A percentile compares a stretch with the other conserved stretches of the same genome.
Conservation (phyloP, 2,329 filamentous ascomycete species). For the Fusarium sp. region DNA sequence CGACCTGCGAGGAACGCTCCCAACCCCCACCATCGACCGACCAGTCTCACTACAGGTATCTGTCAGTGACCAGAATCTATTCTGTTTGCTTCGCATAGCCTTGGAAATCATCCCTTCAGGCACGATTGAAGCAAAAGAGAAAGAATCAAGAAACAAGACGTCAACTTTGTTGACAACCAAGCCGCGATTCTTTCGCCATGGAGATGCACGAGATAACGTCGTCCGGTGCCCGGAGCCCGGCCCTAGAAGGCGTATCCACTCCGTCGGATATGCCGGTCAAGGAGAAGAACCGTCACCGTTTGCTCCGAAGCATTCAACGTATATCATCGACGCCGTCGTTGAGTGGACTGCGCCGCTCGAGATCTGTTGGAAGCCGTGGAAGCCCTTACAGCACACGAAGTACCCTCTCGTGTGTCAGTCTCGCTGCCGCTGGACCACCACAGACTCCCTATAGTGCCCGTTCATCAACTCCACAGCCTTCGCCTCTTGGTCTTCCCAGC, state of each 20-base stretch:
- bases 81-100: background rate
- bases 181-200: constrained; percentile 28
- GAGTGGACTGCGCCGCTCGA: constrained; percentile 67
- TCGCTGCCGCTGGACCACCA: constrained; percentile 53
- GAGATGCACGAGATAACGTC: constrained; percentile 39
- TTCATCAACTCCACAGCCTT: constrained; percentile 51
- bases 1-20: constrained; percentile 30
- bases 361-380: constrained; percentile 73
- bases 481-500: constrained; percentile 51
- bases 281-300: constrained; percentile 72
- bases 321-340: constrained; percentile 84
- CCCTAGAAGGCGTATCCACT: constrained; percentile 39
- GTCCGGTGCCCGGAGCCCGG: constrained; percentile 42
- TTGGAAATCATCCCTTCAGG: background rate
- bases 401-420: constrained; percentile 64
- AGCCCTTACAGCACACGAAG: constrained; percentile 70
- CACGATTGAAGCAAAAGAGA: background rate
- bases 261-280: constrained; percentile 54
- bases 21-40: constrained; percentile 30
- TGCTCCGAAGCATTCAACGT: constrained; percentile 78
- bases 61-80: constrained; percentile 1
- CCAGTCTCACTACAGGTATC: constrained; percentile 13
- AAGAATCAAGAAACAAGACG: background rate
- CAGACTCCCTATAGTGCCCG: constrained; percentile 42
- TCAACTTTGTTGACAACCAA: background rate